Evolutionary conservation across 257 asterid genomes (phyloP).

Genomic region (Plantago elongata): DNA sequence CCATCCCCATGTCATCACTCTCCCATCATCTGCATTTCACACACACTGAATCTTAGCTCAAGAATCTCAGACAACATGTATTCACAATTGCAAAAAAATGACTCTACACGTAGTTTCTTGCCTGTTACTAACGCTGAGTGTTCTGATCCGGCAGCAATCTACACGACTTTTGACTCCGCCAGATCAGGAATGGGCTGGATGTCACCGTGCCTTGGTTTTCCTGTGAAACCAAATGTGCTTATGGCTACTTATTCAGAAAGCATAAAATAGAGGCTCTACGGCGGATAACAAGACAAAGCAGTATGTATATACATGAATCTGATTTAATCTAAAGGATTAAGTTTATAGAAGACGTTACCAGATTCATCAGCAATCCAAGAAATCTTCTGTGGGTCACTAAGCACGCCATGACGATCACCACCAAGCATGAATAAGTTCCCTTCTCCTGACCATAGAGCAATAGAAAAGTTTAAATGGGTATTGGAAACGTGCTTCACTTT

Average conservation of each 20-base stretch:
- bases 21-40: slow-evolving; percentile 46
- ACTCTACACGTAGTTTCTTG: slow-evolving; percentile 16
- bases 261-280: neutral
- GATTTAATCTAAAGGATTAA: too few species aligned
- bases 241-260: neutral
- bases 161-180: slow-evolving; percentile 36
- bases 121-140: slow-evolving; percentile 82
- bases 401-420: slow-evolving; percentile 63
- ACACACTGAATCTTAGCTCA: neutral
- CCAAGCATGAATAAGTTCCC: slow-evolving; percentile 68
- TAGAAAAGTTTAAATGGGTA: neutral
- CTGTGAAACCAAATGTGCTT: slow-evolving; percentile 16
- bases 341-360: slow-evolving; percentile 24
- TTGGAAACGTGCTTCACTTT: neutral
- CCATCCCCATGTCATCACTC: slow-evolving; percentile 96
- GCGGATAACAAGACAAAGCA: neutral
- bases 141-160: slow-evolving; percentile 85
- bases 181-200: slow-evolving; percentile 30
- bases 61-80: neutral
- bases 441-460: slow-evolving; percentile 36
- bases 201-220: slow-evolving; percentile 26
- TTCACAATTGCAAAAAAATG: neutral
- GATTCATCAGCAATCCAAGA: slow-evolving; percentile 19
- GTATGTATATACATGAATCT: too few species aligned
- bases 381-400: slow-evolving; percentile 34